phyloP scores from a whole-genome alignment of 1,139 yeast genomes.

The Suhomyces yuchorum region DNA sequence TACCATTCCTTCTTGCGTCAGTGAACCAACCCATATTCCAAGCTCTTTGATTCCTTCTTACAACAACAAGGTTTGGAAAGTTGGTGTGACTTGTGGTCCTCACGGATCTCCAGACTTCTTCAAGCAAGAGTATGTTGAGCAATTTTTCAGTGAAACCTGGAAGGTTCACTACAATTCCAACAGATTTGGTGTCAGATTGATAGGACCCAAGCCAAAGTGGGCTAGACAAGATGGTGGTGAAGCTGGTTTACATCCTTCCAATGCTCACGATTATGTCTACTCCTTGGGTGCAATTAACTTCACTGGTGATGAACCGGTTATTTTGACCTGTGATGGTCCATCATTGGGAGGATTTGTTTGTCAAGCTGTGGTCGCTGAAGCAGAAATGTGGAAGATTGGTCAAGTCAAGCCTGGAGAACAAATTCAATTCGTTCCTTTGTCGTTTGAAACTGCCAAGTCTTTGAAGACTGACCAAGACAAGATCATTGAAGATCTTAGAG shows the following conservation, averaged over 20 bases:
- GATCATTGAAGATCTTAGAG: slow-evolving; percentile 47
- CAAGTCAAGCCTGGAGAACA: slow-evolving; percentile 94
- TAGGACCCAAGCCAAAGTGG: slow-evolving; percentile 97
- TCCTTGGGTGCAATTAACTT: slow-evolving; percentile 95
- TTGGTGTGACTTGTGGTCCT: slow-evolving; percentile 95
- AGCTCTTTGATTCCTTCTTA: slow-evolving; percentile 59
- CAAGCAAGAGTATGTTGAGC: slow-evolving; percentile 68
- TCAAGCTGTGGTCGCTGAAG: slow-evolving; percentile 91
- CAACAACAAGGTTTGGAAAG: slow-evolving; percentile 65
- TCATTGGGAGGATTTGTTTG: slow-evolving; percentile 97
- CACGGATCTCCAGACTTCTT: slow-evolving; percentile 97
- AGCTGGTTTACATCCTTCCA: slow-evolving; percentile 96
- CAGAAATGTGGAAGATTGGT: slow-evolving; percentile 98
- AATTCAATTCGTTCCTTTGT: slow-evolving; percentile 77
- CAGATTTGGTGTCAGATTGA: slow-evolving; percentile 90
- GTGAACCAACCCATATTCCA: slow-evolving; percentile 63
- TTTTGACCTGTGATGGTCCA: slow-evolving; percentile 95
- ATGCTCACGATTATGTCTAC: slow-evolving; percentile 96
- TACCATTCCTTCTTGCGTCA: slow-evolving; percentile 68
- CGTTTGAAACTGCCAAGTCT: slow-evolving; percentile 65
- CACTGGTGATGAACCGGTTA: slow-evolving; percentile 98
- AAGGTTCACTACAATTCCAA: slow-evolving; percentile 96
- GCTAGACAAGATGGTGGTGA: slow-evolving; percentile 98
- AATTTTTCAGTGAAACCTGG: slow-evolving; percentile 80
- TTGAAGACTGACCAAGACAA: slow-evolving; percentile 63